Conservation (phyloP, 1,284 basidiomycete species). For the Malassezia dermatis region DNA sequence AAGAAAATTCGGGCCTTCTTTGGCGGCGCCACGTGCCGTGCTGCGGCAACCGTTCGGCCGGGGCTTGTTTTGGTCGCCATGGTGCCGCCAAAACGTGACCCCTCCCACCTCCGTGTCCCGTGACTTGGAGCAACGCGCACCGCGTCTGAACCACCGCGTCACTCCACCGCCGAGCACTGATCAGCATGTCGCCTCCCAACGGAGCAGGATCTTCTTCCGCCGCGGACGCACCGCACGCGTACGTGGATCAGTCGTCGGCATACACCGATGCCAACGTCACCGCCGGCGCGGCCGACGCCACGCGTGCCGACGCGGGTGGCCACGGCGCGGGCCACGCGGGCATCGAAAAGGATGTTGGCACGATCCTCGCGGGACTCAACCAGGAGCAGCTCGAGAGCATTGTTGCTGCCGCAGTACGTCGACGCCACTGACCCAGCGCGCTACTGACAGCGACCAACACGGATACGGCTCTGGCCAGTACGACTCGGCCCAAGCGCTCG, state of each 20-base stretch:
- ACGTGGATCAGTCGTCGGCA: constrained; percentile 15
- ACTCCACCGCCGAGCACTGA: background rate
- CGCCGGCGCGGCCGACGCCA: background rate
- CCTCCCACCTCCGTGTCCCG: constrained; percentile 15
- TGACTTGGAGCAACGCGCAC: constrained; percentile 17
- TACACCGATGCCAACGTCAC: constrained; percentile 3
- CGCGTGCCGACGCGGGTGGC: constrained; percentile 15
- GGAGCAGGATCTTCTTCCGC: constrained; percentile 6
- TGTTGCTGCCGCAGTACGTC: constrained; percentile 32
- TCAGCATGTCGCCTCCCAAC: constrained; percentile 10
- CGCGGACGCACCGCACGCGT: constrained; percentile 11
- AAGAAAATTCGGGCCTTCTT: constrained; percentile 8
- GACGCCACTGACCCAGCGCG: constrained; percentile 10
- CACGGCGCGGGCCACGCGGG: constrained; percentile 9
- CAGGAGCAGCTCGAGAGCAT: constrained; percentile 40
- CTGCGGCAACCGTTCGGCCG: constrained; percentile 15
- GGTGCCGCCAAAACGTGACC: constrained; percentile 17
- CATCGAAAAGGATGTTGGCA: constrained; percentile 35
- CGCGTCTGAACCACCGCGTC: constrained; percentile 17
- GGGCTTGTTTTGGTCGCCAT: constrained; percentile 4
- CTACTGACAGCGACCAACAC: constrained; percentile 16
- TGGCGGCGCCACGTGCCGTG: background rate
- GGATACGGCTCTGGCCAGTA: constrained; percentile 7
- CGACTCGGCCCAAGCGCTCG: constrained; percentile 15
- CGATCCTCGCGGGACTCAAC: constrained; percentile 33